phyloP scores from a whole-genome alignment of 2,329 filamentous ascomycete genomes.

The Elsinoe perseae region DNA sequence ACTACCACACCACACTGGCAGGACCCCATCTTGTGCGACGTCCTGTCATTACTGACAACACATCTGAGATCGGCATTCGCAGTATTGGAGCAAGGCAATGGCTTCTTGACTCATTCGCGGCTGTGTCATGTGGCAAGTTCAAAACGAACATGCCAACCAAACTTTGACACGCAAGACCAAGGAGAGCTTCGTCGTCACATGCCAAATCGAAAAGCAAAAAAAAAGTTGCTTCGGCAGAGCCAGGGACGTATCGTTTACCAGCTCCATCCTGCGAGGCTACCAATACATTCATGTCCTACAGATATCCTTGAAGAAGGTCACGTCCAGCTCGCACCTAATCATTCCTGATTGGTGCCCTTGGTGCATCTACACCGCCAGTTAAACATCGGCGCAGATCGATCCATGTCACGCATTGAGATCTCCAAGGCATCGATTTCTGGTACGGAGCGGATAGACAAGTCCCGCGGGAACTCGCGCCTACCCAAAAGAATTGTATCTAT shows the following conservation, averaged over 20 bases:
- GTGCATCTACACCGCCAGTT: slow-evolving; percentile 13
- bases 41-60: slow-evolving; percentile 5
- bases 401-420: slow-evolving; percentile 10
- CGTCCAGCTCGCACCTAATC: neutral
- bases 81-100: neutral
- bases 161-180: neutral
- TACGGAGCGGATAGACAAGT: neutral
- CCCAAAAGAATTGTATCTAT: slow-evolving; percentile 12
- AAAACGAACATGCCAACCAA: neutral
- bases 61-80: slow-evolving; percentile 2
- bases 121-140: neutral
- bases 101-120: neutral
- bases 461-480: slow-evolving; percentile 3
- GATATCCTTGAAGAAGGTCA: neutral
- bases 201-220: slow-evolving; percentile 4
- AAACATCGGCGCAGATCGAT: slow-evolving; percentile 7
- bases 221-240: neutral
- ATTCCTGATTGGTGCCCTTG: slow-evolving; percentile 1
- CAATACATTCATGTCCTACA: slow-evolving; percentile 8
- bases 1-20: neutral
- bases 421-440: neutral
- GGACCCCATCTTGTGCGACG: slow-evolving; percentile 1
- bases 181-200: slow-evolving; percentile 2
- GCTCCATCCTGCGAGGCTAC: neutral
- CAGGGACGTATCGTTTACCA: neutral